These are phyloP conservation scores for Licmophora abbreviata DNA, from an alignment of 108 stramenopile genomes.

Conservation along the genomic window DNA sequence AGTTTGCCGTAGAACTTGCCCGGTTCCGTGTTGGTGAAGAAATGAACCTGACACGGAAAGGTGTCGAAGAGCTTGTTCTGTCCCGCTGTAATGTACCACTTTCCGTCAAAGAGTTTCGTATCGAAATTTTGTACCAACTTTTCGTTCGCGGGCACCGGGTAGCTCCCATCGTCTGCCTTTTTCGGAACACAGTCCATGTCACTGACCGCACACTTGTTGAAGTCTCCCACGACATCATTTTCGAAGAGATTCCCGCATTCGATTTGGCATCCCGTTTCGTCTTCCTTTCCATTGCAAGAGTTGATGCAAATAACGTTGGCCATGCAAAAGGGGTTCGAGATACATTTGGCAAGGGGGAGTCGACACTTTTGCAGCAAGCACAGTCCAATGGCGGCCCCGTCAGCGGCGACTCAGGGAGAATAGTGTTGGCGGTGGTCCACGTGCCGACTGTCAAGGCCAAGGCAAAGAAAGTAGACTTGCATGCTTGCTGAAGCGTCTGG, in stretches of 20 bases:
- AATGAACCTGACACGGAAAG: conserved; percentile 97
- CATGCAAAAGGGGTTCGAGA: conserved; percentile 86
- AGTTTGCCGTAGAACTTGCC: conserved; percentile 85
- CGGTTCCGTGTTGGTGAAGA: conserved; percentile 85
- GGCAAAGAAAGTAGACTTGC: conserved; percentile 40
- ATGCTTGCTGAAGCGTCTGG: no score
- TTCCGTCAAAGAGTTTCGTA: conserved; percentile 81
- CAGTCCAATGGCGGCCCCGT: conserved; percentile 59
- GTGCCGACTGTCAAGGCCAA: conserved; percentile 28
- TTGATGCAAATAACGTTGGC: conserved; percentile 95
- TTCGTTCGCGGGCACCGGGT: conserved; percentile 68
- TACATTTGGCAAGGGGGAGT: conserved; percentile 74
- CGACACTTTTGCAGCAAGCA: conserved; percentile 75
- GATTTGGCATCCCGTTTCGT: conserved; percentile 91
- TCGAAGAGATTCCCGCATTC: conserved; percentile 93
- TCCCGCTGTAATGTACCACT: conserved; percentile 92
- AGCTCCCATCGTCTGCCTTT: conserved; percentile 82
- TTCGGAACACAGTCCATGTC: conserved; percentile 90
- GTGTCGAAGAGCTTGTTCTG: conserved; percentile 89
- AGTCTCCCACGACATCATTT: conserved; percentile 91
- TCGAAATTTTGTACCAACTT: conserved; percentile 69
- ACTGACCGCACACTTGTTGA: conserved; percentile 93
- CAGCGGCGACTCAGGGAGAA: conserved; percentile 44
- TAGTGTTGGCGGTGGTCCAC: conserved; percentile 7
- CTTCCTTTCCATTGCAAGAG: conserved; percentile 75